A percentile compares a stretch with the other conserved stretches of the same genome.
Conservation (phyloP, 768 basidiomycete genomes). For the Leccinum obscurum region DNA sequence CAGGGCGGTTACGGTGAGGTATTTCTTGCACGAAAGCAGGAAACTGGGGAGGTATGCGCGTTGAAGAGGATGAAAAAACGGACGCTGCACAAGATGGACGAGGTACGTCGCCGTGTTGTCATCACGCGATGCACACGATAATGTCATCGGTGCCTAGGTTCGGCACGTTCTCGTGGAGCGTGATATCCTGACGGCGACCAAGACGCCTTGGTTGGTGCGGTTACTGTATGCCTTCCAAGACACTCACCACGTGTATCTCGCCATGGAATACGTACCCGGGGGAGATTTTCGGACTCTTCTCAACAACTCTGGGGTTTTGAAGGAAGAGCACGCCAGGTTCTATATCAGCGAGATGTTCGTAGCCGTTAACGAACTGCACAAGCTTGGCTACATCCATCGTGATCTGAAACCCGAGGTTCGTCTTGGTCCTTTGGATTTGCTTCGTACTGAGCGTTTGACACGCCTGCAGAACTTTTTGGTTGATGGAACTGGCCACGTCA, state of each 20-base stretch:
- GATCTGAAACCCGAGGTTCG: slow-evolving; percentile 95
- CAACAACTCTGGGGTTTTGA: slow-evolving; percentile 96
- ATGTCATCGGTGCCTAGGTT: slow-evolving; percentile 49
- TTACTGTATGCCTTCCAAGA: slow-evolving; percentile 98
- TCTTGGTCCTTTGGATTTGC: background rate
- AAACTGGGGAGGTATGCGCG: slow-evolving; percentile 95
- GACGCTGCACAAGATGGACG: slow-evolving; percentile 97
- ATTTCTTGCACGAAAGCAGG: slow-evolving; percentile 91
- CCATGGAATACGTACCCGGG: slow-evolving; percentile 99
- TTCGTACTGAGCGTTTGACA: background rate
- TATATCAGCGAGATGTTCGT: slow-evolving; percentile 99
- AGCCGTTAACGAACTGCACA: slow-evolving; percentile 90
- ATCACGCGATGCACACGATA: slow-evolving; percentile 1
- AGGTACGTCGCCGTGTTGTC: slow-evolving; percentile 49
- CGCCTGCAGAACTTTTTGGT: slow-evolving; percentile 86
- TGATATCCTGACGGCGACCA: slow-evolving; percentile 95
- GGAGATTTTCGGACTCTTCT: slow-evolving; percentile 97
- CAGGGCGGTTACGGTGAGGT: slow-evolving; percentile 99
- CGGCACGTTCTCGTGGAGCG: slow-evolving; percentile 98
- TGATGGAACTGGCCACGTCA: slow-evolving; percentile 94
- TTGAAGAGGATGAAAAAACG: slow-evolving; percentile 97
- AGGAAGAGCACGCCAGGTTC: slow-evolving; percentile 95
- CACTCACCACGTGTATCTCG: slow-evolving; percentile 84
- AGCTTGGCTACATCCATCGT: slow-evolving; percentile 97
- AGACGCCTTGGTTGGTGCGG: slow-evolving; percentile 95